Base-by-base conservation (phyloP, 2,329 filamentous ascomycete species). In the Fusarium xyrophilum region DNA sequence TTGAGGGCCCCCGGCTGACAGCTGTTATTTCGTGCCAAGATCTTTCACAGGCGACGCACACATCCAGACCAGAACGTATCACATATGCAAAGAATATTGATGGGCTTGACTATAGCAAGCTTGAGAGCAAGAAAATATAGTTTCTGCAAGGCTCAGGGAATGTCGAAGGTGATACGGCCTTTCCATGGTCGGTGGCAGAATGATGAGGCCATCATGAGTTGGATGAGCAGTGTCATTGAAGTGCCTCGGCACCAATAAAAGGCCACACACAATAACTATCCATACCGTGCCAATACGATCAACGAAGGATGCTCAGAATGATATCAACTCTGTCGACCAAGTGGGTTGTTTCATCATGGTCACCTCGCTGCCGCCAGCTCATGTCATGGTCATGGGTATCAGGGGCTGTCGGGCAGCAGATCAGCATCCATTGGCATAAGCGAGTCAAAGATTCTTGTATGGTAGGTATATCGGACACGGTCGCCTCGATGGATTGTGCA, bases 131-230 rank as follows among this genome's bases (percentile, higher is more conserved):
- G 21, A 9, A 35, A 48, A 48, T 13, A 33, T n/a, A 3, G 17
- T n/a, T 14, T 28, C 5, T 14, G n/a, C 3, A 23, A 30, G 19
- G 7, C 25, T 53, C 12, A 21, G n/a, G 27, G 23, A 46, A 14
- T 23, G 52, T 28, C 12, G 10, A 15, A 19, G 23, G 19, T n/a
- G 36, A 12, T 13, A 17, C 15, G 17, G 35, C 23, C 21, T 23
- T 19, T n/a, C 19, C 12, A 48, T 38, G 48, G 42, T 32, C 39
- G 58, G 19, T 7, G 8, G 10, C 9, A n/a, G 30, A 40, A 63
- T 56, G 35, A 56, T 32, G 30, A 21, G 33, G 35, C 21, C 42
- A 63, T 63, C 58, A 63, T 63, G 60, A 54, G 43, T 38, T 39
- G 10, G 42, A 25, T 21, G 36, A 32, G 36, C n/a, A 56, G 36